These are phyloP conservation scores for Pichia sp. DNA, from an alignment of 1,139 yeast species.

Conservation along the genomic window DNA sequence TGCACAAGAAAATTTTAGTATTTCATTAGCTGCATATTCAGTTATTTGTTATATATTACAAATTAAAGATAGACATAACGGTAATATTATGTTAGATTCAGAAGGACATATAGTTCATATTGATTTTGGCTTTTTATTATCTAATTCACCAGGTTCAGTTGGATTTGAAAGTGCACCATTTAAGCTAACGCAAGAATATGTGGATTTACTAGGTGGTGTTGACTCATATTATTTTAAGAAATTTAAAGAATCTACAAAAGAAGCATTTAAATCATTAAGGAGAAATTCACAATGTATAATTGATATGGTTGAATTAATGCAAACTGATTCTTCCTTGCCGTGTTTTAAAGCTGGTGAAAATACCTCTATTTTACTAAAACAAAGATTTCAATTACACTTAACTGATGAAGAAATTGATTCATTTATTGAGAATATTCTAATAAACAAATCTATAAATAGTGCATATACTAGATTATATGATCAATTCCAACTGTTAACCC, in stretches of 20 bases:
- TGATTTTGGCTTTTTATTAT: conserved; percentile 87
- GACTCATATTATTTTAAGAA: conserved; percentile 51
- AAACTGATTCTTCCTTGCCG: conserved; percentile 79
- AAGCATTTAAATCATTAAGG: conserved; percentile 67
- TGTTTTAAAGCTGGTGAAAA: conserved; percentile 85
- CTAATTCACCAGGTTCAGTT: conserved; percentile 93
- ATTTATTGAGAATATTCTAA: conserved; percentile 68
- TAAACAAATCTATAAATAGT: conserved; percentile 80
- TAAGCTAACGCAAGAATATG: conserved; percentile 80
- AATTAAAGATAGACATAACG: conserved; percentile 93
- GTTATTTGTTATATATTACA: conserved; percentile 82
- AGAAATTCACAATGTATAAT: conserved; percentile 66
- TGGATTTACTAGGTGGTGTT: conserved; percentile 77
- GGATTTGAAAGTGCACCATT: conserved; percentile 98
- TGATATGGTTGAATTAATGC: conserved; percentile 87
- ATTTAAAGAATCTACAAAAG: conserved; percentile 58
- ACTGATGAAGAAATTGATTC: conserved; percentile 65
- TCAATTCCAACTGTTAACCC: conserved; percentile 88
- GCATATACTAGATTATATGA: conserved; percentile 87
- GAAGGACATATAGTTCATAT: conserved; percentile 95
- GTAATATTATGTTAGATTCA: conserved; percentile 87
- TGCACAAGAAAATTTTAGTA: conserved; percentile 80
- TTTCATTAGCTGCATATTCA: conserved; percentile 83
- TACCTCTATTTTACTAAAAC: conserved; percentile 70
- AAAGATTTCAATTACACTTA: conserved; percentile 72